Conservation (phyloP, 495 filamentous ascomycete species). For the Penicillium coprophilum region DNA sequence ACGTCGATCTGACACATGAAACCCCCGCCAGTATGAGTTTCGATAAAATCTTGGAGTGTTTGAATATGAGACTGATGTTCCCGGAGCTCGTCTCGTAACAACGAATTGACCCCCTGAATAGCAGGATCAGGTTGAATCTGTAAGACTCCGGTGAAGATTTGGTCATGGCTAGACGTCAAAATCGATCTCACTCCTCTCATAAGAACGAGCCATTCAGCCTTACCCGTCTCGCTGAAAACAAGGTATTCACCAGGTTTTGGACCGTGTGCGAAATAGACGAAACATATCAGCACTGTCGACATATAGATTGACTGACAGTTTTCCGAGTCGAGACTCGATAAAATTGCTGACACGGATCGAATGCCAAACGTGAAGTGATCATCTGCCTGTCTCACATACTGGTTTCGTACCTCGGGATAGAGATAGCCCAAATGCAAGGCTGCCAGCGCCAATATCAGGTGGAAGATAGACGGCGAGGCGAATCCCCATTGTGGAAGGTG, state of each 20-base stretch:
- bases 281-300: slow-evolving; percentile 44
- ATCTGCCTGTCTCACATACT: slow-evolving; percentile 40
- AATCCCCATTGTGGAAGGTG: slow-evolving; percentile 45
- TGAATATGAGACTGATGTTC: slow-evolving; percentile 22
- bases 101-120: slow-evolving; percentile 8
- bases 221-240: slow-evolving; percentile 40
- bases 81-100: slow-evolving; percentile 18
- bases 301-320: slow-evolving; percentile 50
- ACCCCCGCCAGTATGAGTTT: background rate
- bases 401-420: slow-evolving; percentile 27
- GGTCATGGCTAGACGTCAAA: slow-evolving; percentile 17
- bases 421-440: slow-evolving; percentile 44
- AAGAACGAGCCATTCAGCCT: slow-evolving; percentile 46
- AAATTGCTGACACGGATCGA: slow-evolving; percentile 38
- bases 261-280: slow-evolving; percentile 48
- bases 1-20: slow-evolving; percentile 12
- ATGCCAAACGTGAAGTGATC: slow-evolving; percentile 49
- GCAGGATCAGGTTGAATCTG: slow-evolving; percentile 9
- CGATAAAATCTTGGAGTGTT: slow-evolving; percentile 19
- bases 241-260: slow-evolving; percentile 42
- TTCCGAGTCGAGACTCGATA: slow-evolving; percentile 34
- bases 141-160: slow-evolving; percentile 36
- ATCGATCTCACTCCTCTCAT: slow-evolving; percentile 45
- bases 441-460: slow-evolving; percentile 45
- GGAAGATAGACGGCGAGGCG: slow-evolving; percentile 44